phyloP scores from a whole-genome alignment of 345 rosid species.

The Psidium friedrichsthalianum region DNA sequence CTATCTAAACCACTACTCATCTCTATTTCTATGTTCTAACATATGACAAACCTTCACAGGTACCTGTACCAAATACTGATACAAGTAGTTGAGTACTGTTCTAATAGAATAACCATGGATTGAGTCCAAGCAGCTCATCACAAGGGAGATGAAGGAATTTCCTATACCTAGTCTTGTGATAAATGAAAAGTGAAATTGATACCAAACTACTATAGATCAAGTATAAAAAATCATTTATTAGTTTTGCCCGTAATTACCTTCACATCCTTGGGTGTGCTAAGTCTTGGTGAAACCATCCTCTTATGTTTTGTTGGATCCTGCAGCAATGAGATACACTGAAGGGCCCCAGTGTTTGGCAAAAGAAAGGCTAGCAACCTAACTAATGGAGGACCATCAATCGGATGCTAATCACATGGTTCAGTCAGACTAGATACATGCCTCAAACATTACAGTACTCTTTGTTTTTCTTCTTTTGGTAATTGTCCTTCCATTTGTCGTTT shows the following conservation, averaged over 20 bases:
- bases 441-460: slow-evolving; percentile 58
- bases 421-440: slow-evolving; percentile 31
- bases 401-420: neutral
- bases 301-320: slow-evolving; percentile 58
- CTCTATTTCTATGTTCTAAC: neutral
- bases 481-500: slow-evolving; percentile 50
- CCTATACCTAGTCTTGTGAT: neutral
- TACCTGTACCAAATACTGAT: neutral
- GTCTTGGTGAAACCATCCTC: slow-evolving; percentile 41
- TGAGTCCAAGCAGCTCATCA: neutral
- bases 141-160: neutral
- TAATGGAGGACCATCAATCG: neutral
- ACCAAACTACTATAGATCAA: neutral
- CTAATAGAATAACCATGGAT: neutral
- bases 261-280: slow-evolving; percentile 21
- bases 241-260: neutral
- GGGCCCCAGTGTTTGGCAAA: neutral
- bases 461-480: slow-evolving; percentile 62
- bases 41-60: neutral
- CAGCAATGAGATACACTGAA: neutral
- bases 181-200: neutral
- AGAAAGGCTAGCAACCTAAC: neutral
- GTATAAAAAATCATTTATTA: neutral
- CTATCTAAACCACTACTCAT: neutral
- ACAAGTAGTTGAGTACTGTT: neutral